Evolutionary conservation across 2,329 filamentous ascomycete species (phyloP).

Genomic region (Hortaea werneckii): DNA sequence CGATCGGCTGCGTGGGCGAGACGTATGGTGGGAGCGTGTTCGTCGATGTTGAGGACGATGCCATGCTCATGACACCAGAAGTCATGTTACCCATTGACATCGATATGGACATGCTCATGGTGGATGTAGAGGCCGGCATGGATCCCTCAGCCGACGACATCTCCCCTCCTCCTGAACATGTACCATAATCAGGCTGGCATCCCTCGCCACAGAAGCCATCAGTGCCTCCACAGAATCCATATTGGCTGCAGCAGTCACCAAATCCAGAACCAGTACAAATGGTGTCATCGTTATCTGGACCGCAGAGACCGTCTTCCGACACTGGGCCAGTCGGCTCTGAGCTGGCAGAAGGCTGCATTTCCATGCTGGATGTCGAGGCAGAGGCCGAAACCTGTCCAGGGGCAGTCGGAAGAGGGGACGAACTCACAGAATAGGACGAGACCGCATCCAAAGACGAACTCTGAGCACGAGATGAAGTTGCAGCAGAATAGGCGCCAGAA

Average conservation of each 20-base stretch:
- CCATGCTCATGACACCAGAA: not conserved
- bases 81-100: not conserved
- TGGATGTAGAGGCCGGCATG: not conserved
- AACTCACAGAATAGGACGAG: slow-evolving; percentile 1
- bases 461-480: too few relatives aligned
- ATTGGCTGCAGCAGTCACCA: slow-evolving; percentile 9
- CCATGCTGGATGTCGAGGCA: not conserved
- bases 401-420: too few relatives aligned
- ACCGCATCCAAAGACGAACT: slow-evolving; percentile 6
- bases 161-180: not conserved
- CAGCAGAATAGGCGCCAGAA: too few relatives aligned
- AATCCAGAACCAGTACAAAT: slow-evolving; percentile 4
- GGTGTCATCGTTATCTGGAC: slow-evolving; percentile 2
- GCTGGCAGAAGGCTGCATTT: not conserved
- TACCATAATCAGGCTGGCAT: slow-evolving; percentile 5
- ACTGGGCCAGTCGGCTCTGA: slow-evolving; percentile 2
- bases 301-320: slow-evolving; percentile 3
- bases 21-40: not conserved
- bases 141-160: too few relatives aligned
- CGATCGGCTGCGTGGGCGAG: slow-evolving; percentile 1
- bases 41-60: not conserved
- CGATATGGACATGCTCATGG: not conserved
- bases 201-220: slow-evolving; percentile 3
- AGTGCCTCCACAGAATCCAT: slow-evolving; percentile 7
- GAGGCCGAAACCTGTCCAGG: too few relatives aligned